Base-by-base conservation (phyloP, 495 filamentous ascomycete species). In the Penicillium odoratum region DNA sequence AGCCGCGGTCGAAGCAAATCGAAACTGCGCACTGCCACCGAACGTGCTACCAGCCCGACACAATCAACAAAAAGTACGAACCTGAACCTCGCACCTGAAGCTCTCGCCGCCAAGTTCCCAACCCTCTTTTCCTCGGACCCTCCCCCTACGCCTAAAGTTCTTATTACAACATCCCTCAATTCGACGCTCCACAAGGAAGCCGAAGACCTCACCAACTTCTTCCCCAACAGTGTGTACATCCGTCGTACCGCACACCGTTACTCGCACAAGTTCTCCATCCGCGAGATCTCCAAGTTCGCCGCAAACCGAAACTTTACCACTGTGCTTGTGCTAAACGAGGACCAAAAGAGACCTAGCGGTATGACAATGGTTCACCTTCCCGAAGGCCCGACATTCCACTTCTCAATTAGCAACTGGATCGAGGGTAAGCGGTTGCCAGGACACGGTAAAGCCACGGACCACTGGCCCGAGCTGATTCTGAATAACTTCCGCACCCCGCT, bases 401-500 rank as follows among this genome's bases (percentile, higher is more conserved):
- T 94, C 76, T 81, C 75, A 34, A 86, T 97, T 59, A 84, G 83
- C 44, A 94, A 92, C 60, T 98, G 91, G 85, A 78, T 91, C 15
- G 90, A 93, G 55, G 89, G 91, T 5, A 88, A 88, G 70, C 84
- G 86, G 28, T 77, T 98, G 3, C 88, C 89, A 1, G 93, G 92
- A 3, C 93, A 98, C 68, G 93, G 93, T 38, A 88, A 88, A 40
- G 83, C 93, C 0, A 97, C 93, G 0, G 85, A 89, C 42, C 93
- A 97, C 73, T 91, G 86, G 60, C 94, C 93, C 4, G 94, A 98
- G 73, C 82, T 98, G 42, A 90, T 97, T 48, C 81, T 98, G 36
- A 97, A 97, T 72, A 92, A 93, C 68, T 98, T 98, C 79, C 85
- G 90, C 62, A 98, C 95, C 0, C 91, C 94, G 0, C 78, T 98